Evolutionary conservation across 306 rosid species (phyloP), one percentile per base, ranked within the genome.

Genomic region (Prinsepia uniflora): DNA sequence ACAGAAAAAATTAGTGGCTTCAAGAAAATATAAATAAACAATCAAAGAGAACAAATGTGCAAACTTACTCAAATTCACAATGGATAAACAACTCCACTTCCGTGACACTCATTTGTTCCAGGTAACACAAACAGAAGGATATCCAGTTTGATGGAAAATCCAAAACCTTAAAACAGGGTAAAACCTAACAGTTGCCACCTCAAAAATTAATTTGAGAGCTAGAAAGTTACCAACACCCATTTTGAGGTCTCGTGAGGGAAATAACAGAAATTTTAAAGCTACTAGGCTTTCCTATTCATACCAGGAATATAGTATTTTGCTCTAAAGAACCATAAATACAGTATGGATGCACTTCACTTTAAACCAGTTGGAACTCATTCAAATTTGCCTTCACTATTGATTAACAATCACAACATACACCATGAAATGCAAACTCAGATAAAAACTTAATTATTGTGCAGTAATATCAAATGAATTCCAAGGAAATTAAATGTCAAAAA

Each of bases 1-100:
- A 56, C 99, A 87, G 47, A 84, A 84, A 83, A 87, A 94, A 67
- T 91, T 94, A 54, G 79, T 72, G 41, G 97, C 95, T 76, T 63
- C 70, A 84, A 73, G 36, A 72, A 52, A 50, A 45, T 41, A 67
- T 71, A 47, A 45, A 72, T 48, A 67, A 39, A 64, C 56, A 60
- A 61, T 64, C 47, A 67, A 72, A 48, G 34, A 70, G 56, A 65
- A 58, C 30, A 15, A 57, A 72, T 13, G 17, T 65, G 67, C 59
- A 68, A 30, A 49, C 39, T 40, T 19, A 7, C 58, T 30, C 44
- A 46, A 48, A 41, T 46, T 39, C 57, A 47, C 43, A 22, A 22
- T 14, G 34, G 39, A n/a, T 53, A 64, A 42, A 41, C 41, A 52
- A 8, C 44, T 58, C 63, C 30, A 30, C 30, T 30, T 24, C 6